These are phyloP conservation scores for Phialocephala sp. DNA, from an alignment of 2,329 filamentous ascomycete species.

Conservation along the genomic window DNA sequence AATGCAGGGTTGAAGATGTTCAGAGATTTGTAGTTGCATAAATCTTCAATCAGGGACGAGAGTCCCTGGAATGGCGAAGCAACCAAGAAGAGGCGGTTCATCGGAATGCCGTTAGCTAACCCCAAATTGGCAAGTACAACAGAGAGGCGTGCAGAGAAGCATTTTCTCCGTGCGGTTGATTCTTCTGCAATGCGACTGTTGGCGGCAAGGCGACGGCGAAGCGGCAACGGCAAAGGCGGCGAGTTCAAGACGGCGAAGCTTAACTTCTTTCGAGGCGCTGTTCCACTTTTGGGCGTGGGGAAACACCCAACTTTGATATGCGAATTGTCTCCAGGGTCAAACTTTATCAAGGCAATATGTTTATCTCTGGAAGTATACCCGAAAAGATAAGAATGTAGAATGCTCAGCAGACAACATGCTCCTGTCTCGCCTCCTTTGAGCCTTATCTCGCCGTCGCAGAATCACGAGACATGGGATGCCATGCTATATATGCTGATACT, in stretches of 20 bases:
- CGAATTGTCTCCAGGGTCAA: not conserved
- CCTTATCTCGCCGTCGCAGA: not conserved
- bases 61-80: too few relatives aligned
- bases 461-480: not conserved
- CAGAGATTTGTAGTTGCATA: too few relatives aligned
- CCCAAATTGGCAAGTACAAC: too few relatives aligned
- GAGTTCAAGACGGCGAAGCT: not conserved
- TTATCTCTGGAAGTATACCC: not conserved
- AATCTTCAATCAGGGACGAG: too few relatives aligned
- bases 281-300: not conserved
- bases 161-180: too few relatives aligned
- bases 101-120: too few relatives aligned
- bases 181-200: not conserved
- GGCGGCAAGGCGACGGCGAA: not conserved
- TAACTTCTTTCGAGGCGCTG: not conserved
- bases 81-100: too few relatives aligned
- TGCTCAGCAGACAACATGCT: not conserved
- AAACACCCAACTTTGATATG: not conserved
- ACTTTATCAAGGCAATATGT: not conserved
- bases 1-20: too few relatives aligned
- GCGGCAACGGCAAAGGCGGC: not conserved
- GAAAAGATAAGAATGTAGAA: not conserved
- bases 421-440: not conserved
- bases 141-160: too few relatives aligned
- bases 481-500: not conserved